Evolutionary conservation across 306 rosid species (phyloP), one percentile per base, ranked within the genome.

Genomic region (Castanopsis chinensis): DNA sequence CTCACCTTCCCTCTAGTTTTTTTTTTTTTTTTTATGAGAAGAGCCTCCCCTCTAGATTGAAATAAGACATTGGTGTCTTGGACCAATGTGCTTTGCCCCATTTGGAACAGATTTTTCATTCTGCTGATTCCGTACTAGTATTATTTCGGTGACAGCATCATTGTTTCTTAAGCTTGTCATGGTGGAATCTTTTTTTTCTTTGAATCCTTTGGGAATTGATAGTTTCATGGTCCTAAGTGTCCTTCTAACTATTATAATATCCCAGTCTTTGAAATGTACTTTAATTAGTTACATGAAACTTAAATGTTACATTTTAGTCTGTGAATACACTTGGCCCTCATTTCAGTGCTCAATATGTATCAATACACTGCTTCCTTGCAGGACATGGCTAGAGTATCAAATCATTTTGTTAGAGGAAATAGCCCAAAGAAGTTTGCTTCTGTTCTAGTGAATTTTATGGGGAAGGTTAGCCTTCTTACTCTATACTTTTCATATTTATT

Each of bases 331-430:
- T 27, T 59, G 57, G n/a, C 75, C 72, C 53, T 35, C 25, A 35
- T 32, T 45, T 75, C 5, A 61, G 32, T 53, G 83, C 78, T 51
- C 41, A 68, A 37, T 67, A 61, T 74, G 53, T 53, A 75, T 61
- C 73, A 61, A 45, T 69, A 43, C 61, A 79, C 77, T 51, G 87
- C 81, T 88, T 63, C 35, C 35, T 72, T 79, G 90, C 97, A 96
- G 99, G 99, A 96, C 83, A 90, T 96, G 91, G 77, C 89, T 90
- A 92, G 87, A 77, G 96, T 96, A 32, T 86, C 97, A 33, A 65
- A 85, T 75, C 93, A 93, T 85, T 96, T 90, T 77, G 85, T 90
- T 54, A 90, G 88, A 90, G 99, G 98, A 88, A 90, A 93, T 82
- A 79, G 90, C 84, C 96, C 92, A 17, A 75, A 79, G 85, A 85